Percentiles rank a stretch among this genome's conserved stretches.
These are phyloP conservation scores for Plectosphaerella plurivora DNA, from an alignment of 2,329 filamentous ascomycete genomes.

Conservation along the genomic window DNA sequence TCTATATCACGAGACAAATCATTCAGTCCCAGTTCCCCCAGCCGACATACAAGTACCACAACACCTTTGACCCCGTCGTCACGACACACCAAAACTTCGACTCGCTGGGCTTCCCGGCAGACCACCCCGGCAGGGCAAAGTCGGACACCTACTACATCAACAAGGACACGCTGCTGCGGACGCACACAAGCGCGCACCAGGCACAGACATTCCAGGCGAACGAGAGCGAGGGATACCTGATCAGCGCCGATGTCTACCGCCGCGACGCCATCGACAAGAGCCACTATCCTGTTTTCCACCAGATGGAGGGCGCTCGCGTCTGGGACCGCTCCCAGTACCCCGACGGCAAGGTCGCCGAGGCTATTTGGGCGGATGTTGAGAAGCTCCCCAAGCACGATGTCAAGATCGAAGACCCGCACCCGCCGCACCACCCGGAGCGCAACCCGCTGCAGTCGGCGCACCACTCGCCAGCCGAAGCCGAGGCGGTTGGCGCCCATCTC, in stretches of 20 bases:
- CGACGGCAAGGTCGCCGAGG: conserved; percentile 54
- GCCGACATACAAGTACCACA: conserved; percentile 71
- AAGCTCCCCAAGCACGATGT: conserved; percentile 69
- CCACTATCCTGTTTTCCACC: conserved; percentile 96
- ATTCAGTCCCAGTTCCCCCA: conserved; percentile 84
- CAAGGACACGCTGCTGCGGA: conserved; percentile 75
- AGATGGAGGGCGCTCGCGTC: conserved; percentile 92
- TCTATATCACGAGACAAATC: conserved; percentile 84
- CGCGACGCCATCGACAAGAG: conserved; percentile 91
- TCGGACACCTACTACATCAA: conserved; percentile 98
- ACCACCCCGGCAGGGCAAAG: conserved; percentile 81
- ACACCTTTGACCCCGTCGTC: conserved; percentile 77
- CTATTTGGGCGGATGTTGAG: conserved; percentile 67
- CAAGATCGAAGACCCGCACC: conserved; percentile 78
- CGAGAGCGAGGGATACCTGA: conserved; percentile 74
- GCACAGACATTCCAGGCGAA: conserved; percentile 73
- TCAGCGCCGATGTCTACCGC: conserved; percentile 92
- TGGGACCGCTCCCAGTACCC: conserved; percentile 70
- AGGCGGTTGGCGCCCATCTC: conserved; percentile 78
- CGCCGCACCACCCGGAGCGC: conserved; percentile 67
- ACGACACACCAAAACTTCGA: conserved; percentile 89
- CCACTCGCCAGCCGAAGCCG: conserved; percentile 72
- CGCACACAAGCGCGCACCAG: conserved; percentile 93
- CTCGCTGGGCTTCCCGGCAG: conserved; percentile 82
- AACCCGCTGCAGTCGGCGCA: conserved; percentile 76